phyloP scores from a whole-genome alignment of 2,329 filamentous ascomycete species.

The Berkeleyomyces basicola region DNA sequence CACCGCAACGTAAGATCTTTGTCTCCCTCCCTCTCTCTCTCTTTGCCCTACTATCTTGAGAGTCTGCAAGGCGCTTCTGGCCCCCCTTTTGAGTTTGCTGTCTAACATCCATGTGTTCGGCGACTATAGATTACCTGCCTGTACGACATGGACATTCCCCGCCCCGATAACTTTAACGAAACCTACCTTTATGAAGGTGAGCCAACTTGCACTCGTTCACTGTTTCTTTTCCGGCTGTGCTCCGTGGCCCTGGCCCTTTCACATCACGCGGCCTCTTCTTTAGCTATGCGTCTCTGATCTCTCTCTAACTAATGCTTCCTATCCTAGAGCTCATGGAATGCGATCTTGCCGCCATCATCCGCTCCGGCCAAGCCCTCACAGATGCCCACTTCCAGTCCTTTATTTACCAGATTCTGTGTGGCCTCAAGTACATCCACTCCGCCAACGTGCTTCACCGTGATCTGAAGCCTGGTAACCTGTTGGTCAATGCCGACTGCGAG shows the following conservation, averaged over 20 bases:
- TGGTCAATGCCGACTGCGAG: conserved; percentile 98
- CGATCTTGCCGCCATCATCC: conserved; percentile 92
- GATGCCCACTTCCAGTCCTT: conserved; percentile 99
- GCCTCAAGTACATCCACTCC: conserved; percentile 97
- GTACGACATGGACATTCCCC: conserved; percentile 98
- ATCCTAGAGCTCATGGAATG: conserved; percentile 89
- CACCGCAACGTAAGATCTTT: conserved; percentile 55
- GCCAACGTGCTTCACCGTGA: conserved; percentile 95
- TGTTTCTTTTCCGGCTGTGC: neutral
- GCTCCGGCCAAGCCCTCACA: conserved; percentile 89
- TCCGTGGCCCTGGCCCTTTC: neutral
- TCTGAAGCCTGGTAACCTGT: conserved; percentile 87
- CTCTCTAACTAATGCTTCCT: neutral
- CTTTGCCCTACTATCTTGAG: neutral
- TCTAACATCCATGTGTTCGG: neutral
- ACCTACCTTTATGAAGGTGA: conserved; percentile 95
- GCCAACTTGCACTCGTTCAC: conserved; percentile 16
- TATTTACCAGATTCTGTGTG: conserved; percentile 98
- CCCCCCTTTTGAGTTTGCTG: neutral
- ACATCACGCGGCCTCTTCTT: no score
- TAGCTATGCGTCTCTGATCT: neutral
- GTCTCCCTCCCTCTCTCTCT: neutral
- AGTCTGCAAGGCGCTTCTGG: neutral
- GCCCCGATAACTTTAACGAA: conserved; percentile 96
- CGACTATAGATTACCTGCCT: conserved; percentile 74